A percentile compares a stretch with the other conserved stretches of the same genome.
These are phyloP conservation scores for Kregervanrija pseudodelftensis DNA, from an alignment of 805 yeast species.

Conservation along the genomic window DNA sequence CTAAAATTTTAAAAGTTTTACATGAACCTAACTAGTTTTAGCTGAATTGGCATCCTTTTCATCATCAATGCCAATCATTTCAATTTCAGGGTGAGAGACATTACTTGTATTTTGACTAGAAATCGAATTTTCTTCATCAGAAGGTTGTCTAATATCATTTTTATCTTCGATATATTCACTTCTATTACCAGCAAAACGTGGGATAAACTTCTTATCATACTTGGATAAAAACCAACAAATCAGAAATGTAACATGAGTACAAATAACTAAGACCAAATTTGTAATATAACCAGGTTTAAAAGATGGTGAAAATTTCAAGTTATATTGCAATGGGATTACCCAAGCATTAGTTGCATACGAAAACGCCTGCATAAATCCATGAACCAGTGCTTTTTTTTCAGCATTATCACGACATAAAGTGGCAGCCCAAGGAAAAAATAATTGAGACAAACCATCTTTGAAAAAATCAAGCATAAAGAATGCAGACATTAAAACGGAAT, in stretches of 20 bases:
- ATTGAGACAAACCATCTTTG: constrained; percentile 14
- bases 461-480: constrained; percentile 30
- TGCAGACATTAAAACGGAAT: constrained; percentile 28
- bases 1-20: no score
- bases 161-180: no score
- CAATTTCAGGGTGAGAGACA: no score
- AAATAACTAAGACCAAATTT: constrained; percentile 9
- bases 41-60: no score
- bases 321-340: constrained; percentile 17
- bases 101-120: no score
- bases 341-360: constrained; percentile 16
- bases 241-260: constrained; percentile 9
- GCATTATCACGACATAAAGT: constrained; percentile 15
- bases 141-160: no score
- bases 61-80: no score
- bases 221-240: constrained; percentile 11
- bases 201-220: constrained; percentile 11
- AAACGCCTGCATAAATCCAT: constrained; percentile 12
- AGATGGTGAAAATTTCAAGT: constrained; percentile 9
- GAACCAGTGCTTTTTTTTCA: constrained; percentile 17
- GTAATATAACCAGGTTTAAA: constrained; percentile 13
- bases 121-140: no score
- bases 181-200: constrained; percentile 15
- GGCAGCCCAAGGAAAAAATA: constrained; percentile 16
- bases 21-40: no score